Conservation (phyloP, 768 basidiomycete species). For the Mycena vitilis region DNA sequence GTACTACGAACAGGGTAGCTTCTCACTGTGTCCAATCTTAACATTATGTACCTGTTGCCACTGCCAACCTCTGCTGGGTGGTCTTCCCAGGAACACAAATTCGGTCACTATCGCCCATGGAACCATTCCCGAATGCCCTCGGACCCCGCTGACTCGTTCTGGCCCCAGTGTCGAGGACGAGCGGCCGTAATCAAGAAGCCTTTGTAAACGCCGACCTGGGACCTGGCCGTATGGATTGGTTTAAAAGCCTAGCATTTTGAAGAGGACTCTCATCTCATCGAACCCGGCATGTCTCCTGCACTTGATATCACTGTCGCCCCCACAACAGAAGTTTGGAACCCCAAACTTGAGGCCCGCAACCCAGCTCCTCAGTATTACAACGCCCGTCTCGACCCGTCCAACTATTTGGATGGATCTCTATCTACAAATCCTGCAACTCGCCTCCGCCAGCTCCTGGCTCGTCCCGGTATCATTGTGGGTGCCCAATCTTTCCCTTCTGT, state of each 20-base stretch:
- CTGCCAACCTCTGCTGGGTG: no score
- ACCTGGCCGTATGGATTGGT: background rate
- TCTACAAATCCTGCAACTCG: constrained; percentile 78
- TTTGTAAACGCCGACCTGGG: constrained; percentile 21
- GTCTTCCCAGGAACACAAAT: no score
- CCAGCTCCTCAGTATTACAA: constrained; percentile 63
- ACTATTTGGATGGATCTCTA: constrained; percentile 75
- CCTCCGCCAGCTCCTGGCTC: constrained; percentile 74
- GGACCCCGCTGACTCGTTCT: no score
- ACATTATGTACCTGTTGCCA: no score
- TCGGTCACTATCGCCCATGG: no score
- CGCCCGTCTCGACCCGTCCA: constrained; percentile 73
- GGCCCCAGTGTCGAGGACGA: background rate
- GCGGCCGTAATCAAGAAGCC: constrained; percentile 21
- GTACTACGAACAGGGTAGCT: no score
- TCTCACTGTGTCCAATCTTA: no score
- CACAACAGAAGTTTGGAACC: constrained; percentile 14
- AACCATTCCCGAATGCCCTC: no score
- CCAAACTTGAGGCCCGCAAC: constrained; percentile 20
- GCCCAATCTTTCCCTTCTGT: background rate
- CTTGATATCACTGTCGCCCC: constrained; percentile 25
- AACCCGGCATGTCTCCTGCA: constrained; percentile 33
- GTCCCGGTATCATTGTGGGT: constrained; percentile 82
- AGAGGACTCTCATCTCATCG: background rate
- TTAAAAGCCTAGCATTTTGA: constrained; percentile 18